These are phyloP conservation scores for Trichoderma hamatum DNA, from an alignment of 2,329 filamentous ascomycete genomes.

Conservation along the genomic window DNA sequence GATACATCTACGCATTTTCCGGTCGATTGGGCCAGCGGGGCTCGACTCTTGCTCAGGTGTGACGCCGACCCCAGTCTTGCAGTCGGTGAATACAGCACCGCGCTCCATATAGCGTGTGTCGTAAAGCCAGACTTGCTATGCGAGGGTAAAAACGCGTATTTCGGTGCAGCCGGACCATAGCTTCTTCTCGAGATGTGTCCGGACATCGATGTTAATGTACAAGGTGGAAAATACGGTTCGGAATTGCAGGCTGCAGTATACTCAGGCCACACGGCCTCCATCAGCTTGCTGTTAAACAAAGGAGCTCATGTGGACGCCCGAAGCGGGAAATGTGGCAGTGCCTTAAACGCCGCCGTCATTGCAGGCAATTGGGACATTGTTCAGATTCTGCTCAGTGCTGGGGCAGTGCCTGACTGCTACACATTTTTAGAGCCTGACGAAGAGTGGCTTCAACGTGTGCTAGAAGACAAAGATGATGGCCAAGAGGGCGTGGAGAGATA, in stretches of 20 bases:
- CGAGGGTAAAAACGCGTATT: background rate
- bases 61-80: constrained; percentile 14
- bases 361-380: constrained; percentile 20
- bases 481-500: constrained; percentile 5
- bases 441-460: constrained; percentile 1
- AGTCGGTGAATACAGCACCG: constrained; percentile 5
- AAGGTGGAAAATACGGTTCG: constrained; percentile 26
- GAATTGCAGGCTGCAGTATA: constrained; percentile 29
- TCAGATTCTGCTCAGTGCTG: constrained; percentile 22
- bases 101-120: constrained; percentile 28
- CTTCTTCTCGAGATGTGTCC: background rate
- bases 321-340: constrained; percentile 16
- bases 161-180: background rate
- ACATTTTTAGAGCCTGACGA: constrained; percentile 3
- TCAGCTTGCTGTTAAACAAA: constrained; percentile 19
- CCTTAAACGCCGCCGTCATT: constrained; percentile 26
- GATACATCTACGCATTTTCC: no score
- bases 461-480: background rate
- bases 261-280: background rate
- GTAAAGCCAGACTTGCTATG: background rate
- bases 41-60: constrained; percentile 9
- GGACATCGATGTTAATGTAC: constrained; percentile 19
- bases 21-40: background rate
- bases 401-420: constrained; percentile 25
- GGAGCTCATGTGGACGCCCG: constrained; percentile 25